A percentile compares a stretch with the other conserved stretches of the same genome.
These are phyloP conservation scores for Actinomortierella ambigua DNA, from an alignment of 371 early-diverging fungal genomes.

Conservation along the genomic window DNA sequence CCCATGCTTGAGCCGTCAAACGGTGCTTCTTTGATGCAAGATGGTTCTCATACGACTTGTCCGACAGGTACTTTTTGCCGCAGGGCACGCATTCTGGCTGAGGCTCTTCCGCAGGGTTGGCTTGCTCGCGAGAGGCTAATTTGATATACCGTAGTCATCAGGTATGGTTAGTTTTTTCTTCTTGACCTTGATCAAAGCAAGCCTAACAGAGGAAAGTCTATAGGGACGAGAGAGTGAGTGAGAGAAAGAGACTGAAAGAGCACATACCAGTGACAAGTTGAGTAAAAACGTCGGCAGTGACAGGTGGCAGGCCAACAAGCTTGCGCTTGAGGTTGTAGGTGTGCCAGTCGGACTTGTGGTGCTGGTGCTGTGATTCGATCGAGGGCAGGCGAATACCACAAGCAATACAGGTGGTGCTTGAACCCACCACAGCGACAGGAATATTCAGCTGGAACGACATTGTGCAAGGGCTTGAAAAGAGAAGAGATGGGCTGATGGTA, in stretches of 20 bases:
- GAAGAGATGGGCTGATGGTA: too few relatives aligned
- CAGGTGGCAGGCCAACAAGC: conserved; percentile 81
- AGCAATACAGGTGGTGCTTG: conserved; percentile 48
- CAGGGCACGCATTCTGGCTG: conserved; percentile 48
- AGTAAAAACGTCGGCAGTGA: conserved; percentile 71
- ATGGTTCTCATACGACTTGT: conserved; percentile 67
- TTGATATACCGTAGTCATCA: too few relatives aligned
- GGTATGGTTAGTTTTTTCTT: too few relatives aligned
- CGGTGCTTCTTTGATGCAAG: conserved; percentile 66
- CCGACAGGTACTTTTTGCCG: conserved; percentile 59
- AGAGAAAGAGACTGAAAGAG: too few relatives aligned
- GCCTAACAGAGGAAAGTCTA: too few relatives aligned
- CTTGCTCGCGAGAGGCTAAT: conserved; percentile 38
- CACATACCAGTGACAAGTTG: conserved; percentile 43
- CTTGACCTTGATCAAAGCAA: too few relatives aligned
- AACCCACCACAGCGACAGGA: conserved; percentile 10
- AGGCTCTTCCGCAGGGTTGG: conserved; percentile 26
- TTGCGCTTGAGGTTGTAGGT: conserved; percentile 90
- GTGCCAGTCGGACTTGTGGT: conserved; percentile 81
- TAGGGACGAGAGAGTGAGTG: too few relatives aligned
- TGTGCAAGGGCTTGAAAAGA: too few relatives aligned
- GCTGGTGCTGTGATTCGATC: conserved; percentile 63
- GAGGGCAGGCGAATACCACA: conserved; percentile 69
- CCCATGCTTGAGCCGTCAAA: conserved; percentile 41
- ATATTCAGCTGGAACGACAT: too few relatives aligned